A percentile compares a stretch with the other conserved stretches of the same genome.
Evolutionary conservation across 306 rosid species (phyloP).

Genomic region (Datisca glomerata): DNA sequence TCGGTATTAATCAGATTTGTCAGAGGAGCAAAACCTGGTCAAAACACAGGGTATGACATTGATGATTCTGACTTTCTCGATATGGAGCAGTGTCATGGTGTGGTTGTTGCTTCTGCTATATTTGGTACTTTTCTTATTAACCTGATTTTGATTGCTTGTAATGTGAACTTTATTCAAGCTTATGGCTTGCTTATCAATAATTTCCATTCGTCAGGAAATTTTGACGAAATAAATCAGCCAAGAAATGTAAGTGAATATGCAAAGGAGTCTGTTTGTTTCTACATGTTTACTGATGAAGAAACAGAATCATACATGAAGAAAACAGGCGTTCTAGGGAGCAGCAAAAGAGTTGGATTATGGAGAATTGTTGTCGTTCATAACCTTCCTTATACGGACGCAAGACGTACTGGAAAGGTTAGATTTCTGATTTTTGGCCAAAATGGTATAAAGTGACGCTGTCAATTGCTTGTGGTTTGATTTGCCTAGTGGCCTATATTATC

Average conservation of each 20-base stretch:
- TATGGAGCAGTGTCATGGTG: constrained; percentile 56
- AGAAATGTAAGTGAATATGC: constrained; percentile 49
- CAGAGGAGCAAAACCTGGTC: constrained; percentile 68
- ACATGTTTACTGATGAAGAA: constrained; percentile 73
- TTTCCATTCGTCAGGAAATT: constrained; percentile 55
- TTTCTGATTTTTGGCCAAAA: constrained; percentile 2
- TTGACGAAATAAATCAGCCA: constrained; percentile 81
- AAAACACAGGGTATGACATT: constrained; percentile 67
- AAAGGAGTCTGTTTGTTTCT: constrained; percentile 48
- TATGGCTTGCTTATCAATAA: constrained; percentile 9
- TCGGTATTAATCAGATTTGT: constrained; percentile 53
- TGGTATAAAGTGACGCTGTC: not conserved
- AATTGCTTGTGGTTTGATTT: not conserved
- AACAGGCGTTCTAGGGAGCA: constrained; percentile 45
- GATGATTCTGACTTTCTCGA: constrained; percentile 66
- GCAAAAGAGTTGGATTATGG: constrained; percentile 69
- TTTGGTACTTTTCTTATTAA: constrained; percentile 40
- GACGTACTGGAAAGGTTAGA: constrained; percentile 88
- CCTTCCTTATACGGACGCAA: constrained; percentile 56
- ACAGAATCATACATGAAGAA: constrained; percentile 68
- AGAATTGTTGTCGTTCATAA: constrained; percentile 63
- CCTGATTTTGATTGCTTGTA: not conserved
- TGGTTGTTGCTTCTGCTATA: constrained; percentile 82
- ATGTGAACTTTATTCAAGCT: too few relatives aligned
- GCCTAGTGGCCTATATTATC: not conserved